These are phyloP conservation scores for Poronia punctata DNA, from an alignment of 495 filamentous ascomycete genomes.

Conservation along the genomic window DNA sequence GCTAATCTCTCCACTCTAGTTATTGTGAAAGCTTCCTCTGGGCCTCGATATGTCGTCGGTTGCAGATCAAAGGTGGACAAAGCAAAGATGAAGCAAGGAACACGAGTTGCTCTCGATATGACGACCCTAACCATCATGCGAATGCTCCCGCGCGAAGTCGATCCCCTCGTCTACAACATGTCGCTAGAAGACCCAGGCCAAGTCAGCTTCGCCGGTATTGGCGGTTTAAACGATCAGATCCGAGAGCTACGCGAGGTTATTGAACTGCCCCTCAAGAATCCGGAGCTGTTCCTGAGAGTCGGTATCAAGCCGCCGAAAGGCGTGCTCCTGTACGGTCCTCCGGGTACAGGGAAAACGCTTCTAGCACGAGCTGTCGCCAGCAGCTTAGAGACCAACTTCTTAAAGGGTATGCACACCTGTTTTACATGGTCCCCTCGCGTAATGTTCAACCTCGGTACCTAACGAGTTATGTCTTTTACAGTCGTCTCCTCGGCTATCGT, in stretches of 20 bases:
- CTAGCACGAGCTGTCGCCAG: conserved; percentile 94
- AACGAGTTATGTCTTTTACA: conserved; percentile 27
- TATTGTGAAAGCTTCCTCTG: conserved; percentile 85
- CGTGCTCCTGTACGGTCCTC: conserved; percentile 93
- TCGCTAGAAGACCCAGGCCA: conserved; percentile 97
- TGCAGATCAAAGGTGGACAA: conserved; percentile 98
- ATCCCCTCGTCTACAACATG: conserved; percentile 99
- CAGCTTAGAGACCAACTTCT: conserved; percentile 95
- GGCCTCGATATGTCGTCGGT: conserved; percentile 95
- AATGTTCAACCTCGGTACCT: conserved; percentile 3
- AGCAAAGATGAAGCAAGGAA: conserved; percentile 92
- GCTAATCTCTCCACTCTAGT: conserved; percentile 26
- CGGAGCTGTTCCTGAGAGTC: conserved; percentile 91
- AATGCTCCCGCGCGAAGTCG: conserved; percentile 97
- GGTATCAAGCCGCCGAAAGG: conserved; percentile 99
- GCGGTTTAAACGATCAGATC: conserved; percentile 98
- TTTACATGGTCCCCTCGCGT: background rate
- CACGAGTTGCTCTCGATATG: conserved; percentile 98
- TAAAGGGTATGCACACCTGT: conserved; percentile 63
- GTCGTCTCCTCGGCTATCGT: conserved; percentile 99
- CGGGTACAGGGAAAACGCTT: conserved; percentile 95
- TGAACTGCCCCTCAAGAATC: conserved; percentile 96
- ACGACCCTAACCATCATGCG: conserved; percentile 99
- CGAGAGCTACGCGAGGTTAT: conserved; percentile 97
- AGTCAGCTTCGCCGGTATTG: conserved; percentile 97